phyloP scores from a whole-genome alignment of 345 rosid species.

The Abelmoschus esculentus region DNA sequence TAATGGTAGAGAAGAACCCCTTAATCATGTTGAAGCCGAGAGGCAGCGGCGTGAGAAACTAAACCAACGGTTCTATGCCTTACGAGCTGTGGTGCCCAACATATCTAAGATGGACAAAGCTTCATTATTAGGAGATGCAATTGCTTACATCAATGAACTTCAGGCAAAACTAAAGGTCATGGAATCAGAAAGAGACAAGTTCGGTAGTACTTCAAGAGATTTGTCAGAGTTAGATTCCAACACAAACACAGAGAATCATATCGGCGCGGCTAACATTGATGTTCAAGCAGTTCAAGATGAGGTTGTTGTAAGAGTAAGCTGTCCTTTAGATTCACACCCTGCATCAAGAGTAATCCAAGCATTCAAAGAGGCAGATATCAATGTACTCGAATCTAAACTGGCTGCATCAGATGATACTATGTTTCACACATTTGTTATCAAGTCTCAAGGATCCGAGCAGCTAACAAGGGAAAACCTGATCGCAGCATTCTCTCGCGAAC shows the following conservation, averaged over 20 bases:
- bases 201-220: constrained; percentile 42
- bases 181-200: constrained; percentile 62
- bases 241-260: constrained; percentile 23
- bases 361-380: constrained; percentile 55
- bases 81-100: constrained; percentile 95
- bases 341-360: constrained; percentile 69
- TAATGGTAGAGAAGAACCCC: constrained; percentile 93
- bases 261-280: constrained; percentile 39
- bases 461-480: constrained; percentile 77
- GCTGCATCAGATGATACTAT: constrained; percentile 50
- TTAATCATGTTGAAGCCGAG: constrained; percentile 98
- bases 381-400: constrained; percentile 59
- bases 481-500: constrained; percentile 48
- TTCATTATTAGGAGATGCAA: constrained; percentile 85
- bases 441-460: constrained; percentile 62
- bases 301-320: constrained; percentile 60
- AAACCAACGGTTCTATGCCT: constrained; percentile 86
- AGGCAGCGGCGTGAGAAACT: constrained; percentile 93
- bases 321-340: constrained; percentile 78
- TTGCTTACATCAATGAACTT: constrained; percentile 88
- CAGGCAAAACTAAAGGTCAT: constrained; percentile 68
- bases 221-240: constrained; percentile 21
- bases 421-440: constrained; percentile 69
- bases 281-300: constrained; percentile 52
- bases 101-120: constrained; percentile 99